Percentiles rank a stretch among this genome's conserved stretches.
Evolutionary conservation across 768 basidiomycete species (phyloP).

Genomic region (Tricholoma furcatifolium): DNA sequence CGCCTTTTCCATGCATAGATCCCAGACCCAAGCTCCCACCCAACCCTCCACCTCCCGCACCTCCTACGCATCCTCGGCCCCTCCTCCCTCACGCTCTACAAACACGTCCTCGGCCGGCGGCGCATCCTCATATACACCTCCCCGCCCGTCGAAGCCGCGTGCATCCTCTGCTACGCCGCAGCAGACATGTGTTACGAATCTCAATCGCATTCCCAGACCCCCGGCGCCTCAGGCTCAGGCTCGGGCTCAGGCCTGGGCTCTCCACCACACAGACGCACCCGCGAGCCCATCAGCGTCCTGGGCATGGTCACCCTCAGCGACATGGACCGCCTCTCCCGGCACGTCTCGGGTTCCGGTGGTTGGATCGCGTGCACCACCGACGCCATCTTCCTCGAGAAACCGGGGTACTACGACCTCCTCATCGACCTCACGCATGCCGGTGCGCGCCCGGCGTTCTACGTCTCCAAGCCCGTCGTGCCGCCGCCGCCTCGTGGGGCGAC

Average conservation of each 20-base stretch:
- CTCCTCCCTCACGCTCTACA: conserved; percentile 75
- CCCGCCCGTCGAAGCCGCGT: conserved; percentile 79
- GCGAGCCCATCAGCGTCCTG: conserved; percentile 61
- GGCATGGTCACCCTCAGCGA: conserved; percentile 82
- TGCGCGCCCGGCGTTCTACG: conserved; percentile 65
- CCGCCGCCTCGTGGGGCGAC: conserved; percentile 38
- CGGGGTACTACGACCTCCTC: conserved; percentile 74
- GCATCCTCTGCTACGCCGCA: conserved; percentile 71
- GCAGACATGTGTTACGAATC: conserved; percentile 48
- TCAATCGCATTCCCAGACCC: conserved; percentile 28
- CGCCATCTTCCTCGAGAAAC: conserved; percentile 80
- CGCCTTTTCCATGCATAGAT: neutral
- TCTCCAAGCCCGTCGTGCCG: conserved; percentile 48
- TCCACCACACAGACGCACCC: conserved; percentile 16
- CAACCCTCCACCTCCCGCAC: conserved; percentile 72
- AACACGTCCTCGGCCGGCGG: conserved; percentile 70
- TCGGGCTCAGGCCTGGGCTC: neutral
- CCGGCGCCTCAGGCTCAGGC: no score
- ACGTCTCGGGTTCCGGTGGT: conserved; percentile 62
- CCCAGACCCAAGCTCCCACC: conserved; percentile 29
- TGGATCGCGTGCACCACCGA: conserved; percentile 92
- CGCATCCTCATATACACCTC: conserved; percentile 79
- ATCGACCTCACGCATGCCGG: conserved; percentile 73
- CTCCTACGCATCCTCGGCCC: conserved; percentile 77
- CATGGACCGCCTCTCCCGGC: conserved; percentile 60